Evolutionary conservation across 83 land plant genomes (phyloP).

Genomic region (Diphasiastrum complanatum): DNA sequence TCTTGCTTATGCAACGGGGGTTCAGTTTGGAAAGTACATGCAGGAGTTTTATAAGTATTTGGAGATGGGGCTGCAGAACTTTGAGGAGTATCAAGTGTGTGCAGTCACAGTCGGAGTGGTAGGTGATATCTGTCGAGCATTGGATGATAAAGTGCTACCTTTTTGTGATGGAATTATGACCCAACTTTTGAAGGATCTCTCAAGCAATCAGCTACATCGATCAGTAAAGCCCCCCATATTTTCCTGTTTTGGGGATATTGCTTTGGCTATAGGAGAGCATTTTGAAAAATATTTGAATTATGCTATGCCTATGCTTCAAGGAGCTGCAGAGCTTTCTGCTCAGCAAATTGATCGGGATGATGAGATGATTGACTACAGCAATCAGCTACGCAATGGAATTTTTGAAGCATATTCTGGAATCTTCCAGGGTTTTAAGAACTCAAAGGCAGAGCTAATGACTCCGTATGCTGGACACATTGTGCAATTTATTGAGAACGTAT

Average conservation of each 20-base stretch:
- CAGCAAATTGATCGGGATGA: constrained; percentile 21
- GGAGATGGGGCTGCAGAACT: constrained; percentile 36
- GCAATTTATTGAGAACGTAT: constrained; percentile 29
- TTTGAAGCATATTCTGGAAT: constrained; percentile 31
- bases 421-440: constrained; percentile 28
- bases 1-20: constrained; percentile 30
- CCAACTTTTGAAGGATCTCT: constrained; percentile 28
- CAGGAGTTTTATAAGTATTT: constrained; percentile 23
- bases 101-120: constrained; percentile 33
- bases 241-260: constrained; percentile 32
- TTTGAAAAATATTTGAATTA: constrained; percentile 30
- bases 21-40: constrained; percentile 29
- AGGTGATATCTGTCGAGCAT: constrained; percentile 30
- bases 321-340: constrained; percentile 31
- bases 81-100: constrained; percentile 34
- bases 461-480: constrained; percentile 27
- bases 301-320: constrained; percentile 33
- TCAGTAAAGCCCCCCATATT: constrained; percentile 35
- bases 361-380: constrained; percentile 34
- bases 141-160: constrained; percentile 28
- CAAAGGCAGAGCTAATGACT: constrained; percentile 26
- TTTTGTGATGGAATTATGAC: constrained; percentile 31
- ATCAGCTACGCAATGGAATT: constrained; percentile 30
- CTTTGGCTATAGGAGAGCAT: constrained; percentile 28
- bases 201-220: constrained; percentile 31